Evolutionary conservation across 139 green algal genomes (phyloP).

Genomic region (Chlamydomonas sp.): DNA sequence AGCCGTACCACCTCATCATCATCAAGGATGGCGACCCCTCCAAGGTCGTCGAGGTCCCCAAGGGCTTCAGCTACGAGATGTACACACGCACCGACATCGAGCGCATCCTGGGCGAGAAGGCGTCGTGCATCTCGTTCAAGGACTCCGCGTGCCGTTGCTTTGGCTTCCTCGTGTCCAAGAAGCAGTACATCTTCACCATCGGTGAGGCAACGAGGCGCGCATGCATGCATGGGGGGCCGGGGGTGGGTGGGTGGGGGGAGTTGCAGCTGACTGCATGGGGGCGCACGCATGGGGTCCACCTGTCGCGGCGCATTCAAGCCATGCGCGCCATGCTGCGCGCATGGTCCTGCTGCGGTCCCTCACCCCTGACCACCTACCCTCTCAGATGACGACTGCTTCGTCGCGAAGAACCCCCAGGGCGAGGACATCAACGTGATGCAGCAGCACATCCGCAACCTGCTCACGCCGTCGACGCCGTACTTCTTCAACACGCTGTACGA

Average conservation of each 20-base stretch:
- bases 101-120: conserved; percentile 85
- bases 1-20: conserved; percentile 46
- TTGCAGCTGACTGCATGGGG: too few species aligned
- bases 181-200: conserved; percentile 95
- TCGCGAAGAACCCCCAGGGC: conserved; percentile 66
- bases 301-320: too few species aligned
- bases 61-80: conserved; percentile 89
- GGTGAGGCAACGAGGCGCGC: conserved; percentile 3
- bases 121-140: conserved; percentile 94
- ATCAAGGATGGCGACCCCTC: conserved; percentile 83
- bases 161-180: conserved; percentile 89
- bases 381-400: conserved; percentile 90
- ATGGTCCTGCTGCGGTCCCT: too few species aligned
- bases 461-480: conserved; percentile 83
- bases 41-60: conserved; percentile 61
- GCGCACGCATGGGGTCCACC: too few species aligned
- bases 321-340: too few species aligned
- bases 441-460: conserved; percentile 93
- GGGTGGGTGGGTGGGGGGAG: too few species aligned
- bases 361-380: not conserved
- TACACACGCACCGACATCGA: conserved; percentile 95
- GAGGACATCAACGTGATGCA: conserved; percentile 90
- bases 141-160: conserved; percentile 92
- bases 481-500: conserved; percentile 99
- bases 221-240: too few species aligned